Base-by-base conservation (phyloP, 345 rosid genomes). In the Euphorbia peplus region DNA sequence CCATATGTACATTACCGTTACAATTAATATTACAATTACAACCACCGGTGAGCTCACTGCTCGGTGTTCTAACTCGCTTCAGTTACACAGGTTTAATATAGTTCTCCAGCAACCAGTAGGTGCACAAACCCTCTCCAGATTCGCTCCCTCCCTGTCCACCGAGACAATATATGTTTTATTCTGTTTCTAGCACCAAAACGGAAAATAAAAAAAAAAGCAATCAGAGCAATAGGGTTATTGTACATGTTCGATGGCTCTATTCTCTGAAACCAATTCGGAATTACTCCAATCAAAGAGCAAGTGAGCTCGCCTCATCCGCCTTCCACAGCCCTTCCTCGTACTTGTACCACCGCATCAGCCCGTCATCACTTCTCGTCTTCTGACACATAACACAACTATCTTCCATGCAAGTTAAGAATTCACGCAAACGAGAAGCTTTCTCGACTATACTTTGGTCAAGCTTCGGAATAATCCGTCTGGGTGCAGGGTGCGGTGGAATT, bases 261-360 rank as follows among this genome's bases (percentile, higher is more conserved):
- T 7, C 37, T 1, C 24, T 47, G 42, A 48, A 56, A 50, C 41
- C 21, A 8, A 46, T 32, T 25, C 44, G 44, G 22, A 64, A 68
- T 39, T 35, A 71, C 68, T 67, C 60, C 29, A 67, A 32, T 80
- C 75, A 82, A 70, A 85, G 78, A 32, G 85, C 75, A 66, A 93
- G 87, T 70, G 90, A 86, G 51, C 73, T 64, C 15, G 75, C 84
- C 80, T 89, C 96, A 60, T 93, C 96, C 4, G 68, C 79, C 71
- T 90, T 90, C 98, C 97, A 90, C 35, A 82, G 76, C 55, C 87
- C 92, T 80, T 89, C 88, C 63, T 90, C 93, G 16, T 90, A 93
- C 81, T 70, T 86, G 63, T 93, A 84, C 98, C 98, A 90, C 70
- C 92, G 84, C 87, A 93, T 77, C 16, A 87, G 74, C 74, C 98